Evolutionary conservation across 805 yeast species (phyloP), one percentile per base, ranked within the genome.

Genomic region (Metahyphopichia silvanorum): DNA sequence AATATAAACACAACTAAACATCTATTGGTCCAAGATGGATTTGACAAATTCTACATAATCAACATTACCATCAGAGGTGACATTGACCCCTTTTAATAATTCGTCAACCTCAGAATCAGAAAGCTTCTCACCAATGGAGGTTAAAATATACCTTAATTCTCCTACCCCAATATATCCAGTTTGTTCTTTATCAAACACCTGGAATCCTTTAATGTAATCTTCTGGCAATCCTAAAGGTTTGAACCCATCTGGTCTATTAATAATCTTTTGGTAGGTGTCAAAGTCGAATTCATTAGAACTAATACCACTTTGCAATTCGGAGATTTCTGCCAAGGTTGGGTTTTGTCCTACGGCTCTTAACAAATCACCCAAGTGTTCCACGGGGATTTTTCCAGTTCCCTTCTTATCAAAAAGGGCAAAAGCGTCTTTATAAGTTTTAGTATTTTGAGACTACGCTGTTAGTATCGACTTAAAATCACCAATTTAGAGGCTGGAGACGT

Each of bases 141-240:
- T 93, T 54, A 93, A 73, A 58, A 93, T 88, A 64, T 93, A 93
- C 59, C 95, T 79, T 51, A 93, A 75, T 65, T 93, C 98, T 37
- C 99, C 99, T 27, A 93, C 95, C 25, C 97, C 95, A 48, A 93
- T 93, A 65, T 82, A 86, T 4, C 99, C 99, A 13, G 96, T 84
- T 43, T 83, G 78, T 45, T 88, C 95, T 68, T 91, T 93, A 67
- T 93, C 99, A 49, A 93, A 93, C 5, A 93, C 97, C 67, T 93
- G 98, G 77, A 93, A 93, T 0, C 74, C 74, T 55, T 91, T 86
- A 54, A 93, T 78, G 62, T 91, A 93, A 60, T 93, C 98, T 41
- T 74, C 86, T 25, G 94, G 88, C 50, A 84, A 85, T 10, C 96
- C 96, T 38, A 86, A 74, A 25, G 87, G 79, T 61, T 83, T 82